Evolutionary conservation across 164 flowering plant genomes (phyloP), one percentile per base, ranked within the genome.

Genomic region (Taxillus chinensis): DNA sequence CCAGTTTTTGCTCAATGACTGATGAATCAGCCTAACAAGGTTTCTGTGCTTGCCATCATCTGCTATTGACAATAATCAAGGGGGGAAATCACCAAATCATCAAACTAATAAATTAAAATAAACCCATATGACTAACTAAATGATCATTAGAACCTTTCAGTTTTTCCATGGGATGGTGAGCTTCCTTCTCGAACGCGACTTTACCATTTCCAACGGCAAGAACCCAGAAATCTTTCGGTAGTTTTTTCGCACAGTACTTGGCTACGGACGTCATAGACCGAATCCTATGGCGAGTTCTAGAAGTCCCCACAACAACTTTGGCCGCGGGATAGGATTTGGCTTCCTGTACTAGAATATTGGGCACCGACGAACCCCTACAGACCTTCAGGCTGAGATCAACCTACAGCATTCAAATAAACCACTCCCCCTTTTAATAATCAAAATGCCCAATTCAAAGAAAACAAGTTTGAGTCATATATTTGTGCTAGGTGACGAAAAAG

Each of bases 361-460:
- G 61, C 14, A 69, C 73, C 11, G 80, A 68, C 5, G 57, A 27
- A 5, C 83, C 83, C 65, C 80, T 70, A 55, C 75, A 74, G 9
- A 79, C 77, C 66, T 79, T 79, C 15, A 79, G 72, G 74, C 73
- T 79, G 65, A 79, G 62, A 66, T 79, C 83, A 40, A 79, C 80
- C 83, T 79, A 64, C 41, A 60, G 3, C 45, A 60, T 43, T 64
- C 51, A 48, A 48, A 48, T 7, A 48, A 11, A 11, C 51, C 13
- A 7, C 13, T 48, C 12, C 13, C 51, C 7, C 13, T 7, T 8
- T 7, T 11, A 3, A 3, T 7, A 7, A 14, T 48, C 4, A 4
- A 8, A 7, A 48, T 48, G 3, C 3, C 13, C 51, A 48, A 7
- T 48, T 48, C 51, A 43, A 43, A 43, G 46, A 43, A 43, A 43